Base-by-base conservation (phyloP, 257 asterid genomes). In the Nicotiana benthamiana region DNA sequence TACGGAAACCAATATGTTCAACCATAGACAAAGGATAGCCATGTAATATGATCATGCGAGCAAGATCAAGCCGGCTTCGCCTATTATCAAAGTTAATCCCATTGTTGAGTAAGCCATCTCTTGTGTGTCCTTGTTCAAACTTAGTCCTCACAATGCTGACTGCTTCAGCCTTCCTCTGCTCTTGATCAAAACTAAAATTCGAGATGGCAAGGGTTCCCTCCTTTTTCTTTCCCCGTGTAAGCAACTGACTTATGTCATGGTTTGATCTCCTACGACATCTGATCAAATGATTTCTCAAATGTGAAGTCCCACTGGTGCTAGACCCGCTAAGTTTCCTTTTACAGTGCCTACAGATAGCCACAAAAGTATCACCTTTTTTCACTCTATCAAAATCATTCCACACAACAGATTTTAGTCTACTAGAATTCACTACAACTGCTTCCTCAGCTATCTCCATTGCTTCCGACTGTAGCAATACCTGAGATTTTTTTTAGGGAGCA, bases 351-450 rank as follows among this genome's bases (percentile, higher is more conserved):
- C 98, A 95, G 63, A 93, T 88, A 27, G 98, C 99, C 12, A 90
- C 87, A 80, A 89, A 88, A 1, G 93, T 87, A 83, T 95, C 98
- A 18, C 97, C 99, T 57, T 88, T 92, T 75, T 89, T 93, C 51
- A 95, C 95, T 85, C 99, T 85, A 88, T 93, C 99, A 68, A 95
- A 95, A 85, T 95, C 98, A 81, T 91, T 93, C 99, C 99, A 95
- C 30, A 95, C 99, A 60, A 85, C 89, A 80, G 99, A 95, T 79
- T 92, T 95, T 81, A 95, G 83, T 77, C 99, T 88, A 84, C 96
- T 95, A 15, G 98, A 86, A 83, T 93, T 91, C 67, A 92, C 94
- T 79, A 89, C 18, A 80, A 93, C 97, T 36, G 82, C 84, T 67
- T 92, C 99, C 56, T 92, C 98, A 17, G 94, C 72, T 81, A 88